These are phyloP conservation scores for Leccinum rimulosum DNA, from an alignment of 768 basidiomycete species.

Conservation along the genomic window DNA sequence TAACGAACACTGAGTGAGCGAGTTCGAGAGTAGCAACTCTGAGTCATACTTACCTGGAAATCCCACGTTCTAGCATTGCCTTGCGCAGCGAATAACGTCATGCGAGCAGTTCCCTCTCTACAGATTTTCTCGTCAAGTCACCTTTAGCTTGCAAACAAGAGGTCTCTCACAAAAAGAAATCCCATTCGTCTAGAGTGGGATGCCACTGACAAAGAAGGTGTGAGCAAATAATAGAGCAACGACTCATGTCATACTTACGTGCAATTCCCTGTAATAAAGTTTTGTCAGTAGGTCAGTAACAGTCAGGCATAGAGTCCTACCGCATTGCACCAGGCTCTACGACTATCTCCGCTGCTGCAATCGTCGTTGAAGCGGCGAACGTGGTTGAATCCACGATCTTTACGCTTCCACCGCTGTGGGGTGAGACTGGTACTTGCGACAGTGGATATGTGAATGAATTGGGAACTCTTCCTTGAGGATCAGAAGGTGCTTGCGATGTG, in stretches of 20 bases:
- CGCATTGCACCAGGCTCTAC: conserved; percentile 57
- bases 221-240: background rate
- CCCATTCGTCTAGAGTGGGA: conserved; percentile 67
- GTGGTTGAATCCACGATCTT: conserved; percentile 56
- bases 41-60: conserved; percentile 41
- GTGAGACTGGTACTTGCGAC: conserved; percentile 43
- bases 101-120: conserved; percentile 52
- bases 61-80: conserved; percentile 58
- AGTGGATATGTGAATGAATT: conserved; percentile 49
- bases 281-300: background rate
- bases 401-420: conserved; percentile 50
- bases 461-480: conserved; percentile 39
- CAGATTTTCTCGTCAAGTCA: background rate
- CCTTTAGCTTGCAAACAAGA: background rate
- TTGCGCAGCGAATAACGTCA: conserved; percentile 55
- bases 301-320: conserved; percentile 24
- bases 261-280: conserved; percentile 44
- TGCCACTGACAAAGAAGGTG: conserved; percentile 53
- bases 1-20: background rate
- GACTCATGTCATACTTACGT: conserved; percentile 35
- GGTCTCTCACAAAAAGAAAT: conserved; percentile 48
- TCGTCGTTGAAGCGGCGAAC: conserved; percentile 48
- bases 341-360: conserved; percentile 52
- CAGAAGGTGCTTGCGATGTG: conserved; percentile 29
- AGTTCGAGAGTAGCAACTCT: background rate